phyloP scores from a whole-genome alignment of 805 yeast species.

The Phaffomyces opuntiae region DNA sequence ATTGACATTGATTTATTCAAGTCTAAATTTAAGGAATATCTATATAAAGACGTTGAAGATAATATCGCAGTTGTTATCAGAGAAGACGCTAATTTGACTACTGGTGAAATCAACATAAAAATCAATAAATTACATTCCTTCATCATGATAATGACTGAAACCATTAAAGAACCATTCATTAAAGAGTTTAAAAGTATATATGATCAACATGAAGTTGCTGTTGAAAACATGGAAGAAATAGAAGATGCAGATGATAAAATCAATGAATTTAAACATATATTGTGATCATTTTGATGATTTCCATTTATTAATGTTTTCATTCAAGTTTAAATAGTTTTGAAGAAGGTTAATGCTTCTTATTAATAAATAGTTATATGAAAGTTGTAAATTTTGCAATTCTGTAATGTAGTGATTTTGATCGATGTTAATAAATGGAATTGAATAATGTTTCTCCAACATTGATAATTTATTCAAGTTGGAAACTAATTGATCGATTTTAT shows the following conservation, averaged over 20 bases:
- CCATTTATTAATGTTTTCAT: constrained; percentile 13
- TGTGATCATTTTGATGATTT: neutral
- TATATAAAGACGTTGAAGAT: constrained; percentile 1
- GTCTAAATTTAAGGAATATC: neutral
- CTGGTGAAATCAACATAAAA: too few species aligned
- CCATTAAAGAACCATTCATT: constrained; percentile 1
- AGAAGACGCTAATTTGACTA: neutral
- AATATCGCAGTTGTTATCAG: neutral
- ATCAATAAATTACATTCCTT: too few species aligned
- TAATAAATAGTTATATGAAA: constrained; percentile 17
- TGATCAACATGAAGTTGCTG: neutral
- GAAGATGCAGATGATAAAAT: constrained; percentile 8
- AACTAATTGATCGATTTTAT: neutral
- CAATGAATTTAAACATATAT: constrained; percentile 9
- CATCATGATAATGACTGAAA: too few species aligned
- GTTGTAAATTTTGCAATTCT: constrained; percentile 10
- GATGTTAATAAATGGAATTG: constrained; percentile 3
- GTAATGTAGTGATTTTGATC: constrained; percentile 1
- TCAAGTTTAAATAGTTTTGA: constrained; percentile 19
- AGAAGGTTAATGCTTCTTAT: constrained; percentile 17
- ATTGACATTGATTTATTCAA: neutral
- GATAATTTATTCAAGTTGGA: constrained; percentile 1
- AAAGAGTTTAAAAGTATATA: neutral
- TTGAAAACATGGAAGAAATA: constrained; percentile 1
- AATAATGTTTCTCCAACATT: constrained; percentile 3